Evolutionary conservation across 768 basidiomycete species (phyloP), one percentile per base, ranked within the genome.

Genomic region (Clitopilus hobsonii): DNA sequence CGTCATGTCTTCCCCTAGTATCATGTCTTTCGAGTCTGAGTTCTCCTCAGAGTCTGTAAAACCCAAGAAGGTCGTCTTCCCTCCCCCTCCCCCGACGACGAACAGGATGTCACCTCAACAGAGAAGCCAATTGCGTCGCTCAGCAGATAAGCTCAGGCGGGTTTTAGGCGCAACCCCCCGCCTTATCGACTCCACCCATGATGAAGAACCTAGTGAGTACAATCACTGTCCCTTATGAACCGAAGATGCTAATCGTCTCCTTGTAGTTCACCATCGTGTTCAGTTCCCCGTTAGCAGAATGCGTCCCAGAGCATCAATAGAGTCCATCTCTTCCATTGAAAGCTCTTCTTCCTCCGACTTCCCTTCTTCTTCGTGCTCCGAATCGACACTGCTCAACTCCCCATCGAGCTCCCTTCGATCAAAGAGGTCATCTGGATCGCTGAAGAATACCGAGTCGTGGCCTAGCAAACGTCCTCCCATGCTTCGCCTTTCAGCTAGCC

Each of bases 121-220:
- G 64, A 79, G 84, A n/a, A 64, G 73, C 7, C 80, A 80, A 52
- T 75, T 87, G 22, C 61, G 83, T 26, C 81, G 83, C 25, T 77
- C 79, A 23, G 78, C 82, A 20, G 80, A 76, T 60, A 87, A 86
- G 69, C 74, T 88, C 20, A 77, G 78, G 20, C 77, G 80, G 45
- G 66, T 87, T 10, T 69, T 87, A 10, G 85, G 85, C 11, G 71
- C 75, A 18, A 79, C 82, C 14, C 85, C 85, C n/a, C 81, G 78
- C 55, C 69, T 85, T 27, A 58, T 81, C 10, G 84, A 86, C 23
- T 60, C 53, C 29, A 41, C 25, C 49, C 3, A 56, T 25, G 41
- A 52, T 24, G 23, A 54, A 18, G 7, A 53, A 22, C 38, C 55
- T 49, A 64, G 71, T 71, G 50, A 18, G 64, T 10, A 4, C 8